Evolutionary conservation across 495 filamentous ascomycete genomes (phyloP), one percentile per base, ranked within the genome.

Genomic region (Annulohypoxylon moriforme): DNA sequence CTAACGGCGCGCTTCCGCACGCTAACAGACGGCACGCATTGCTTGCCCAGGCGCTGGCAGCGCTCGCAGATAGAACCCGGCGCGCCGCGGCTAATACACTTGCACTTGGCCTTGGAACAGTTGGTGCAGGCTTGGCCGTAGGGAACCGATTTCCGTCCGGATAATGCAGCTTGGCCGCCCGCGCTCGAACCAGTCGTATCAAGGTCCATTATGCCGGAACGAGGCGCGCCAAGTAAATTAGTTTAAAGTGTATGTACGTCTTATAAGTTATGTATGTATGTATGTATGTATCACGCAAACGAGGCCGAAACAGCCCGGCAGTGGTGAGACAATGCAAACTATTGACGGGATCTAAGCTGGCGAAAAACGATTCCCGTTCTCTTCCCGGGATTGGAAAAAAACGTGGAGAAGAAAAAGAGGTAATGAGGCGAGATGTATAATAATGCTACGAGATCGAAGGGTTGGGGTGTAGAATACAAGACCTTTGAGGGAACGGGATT

Each of bases 91-190:
- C 56, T 73, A 24, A 88, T 82, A 67, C 87, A 89, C 68, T 85
- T 85, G 71, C 86, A 87, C 71, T 89, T 89, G 25, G 86, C 83
- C 11, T 81, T 82, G 18, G 82, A 83, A 69, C 87, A 89, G 60
- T 86, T 87, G 53, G 80, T 77, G 68, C 87, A 89, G 9, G 87
- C 85, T 27, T 84, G 80, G 16, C 86, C 86, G 65, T 77, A 77
- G 4, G 75, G 74, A 11, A 74, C 75, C 2, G 76, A 68, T 53
- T 69, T 71, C 4, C 76, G 73, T 14, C 58, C 59, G 4, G 58
- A 11, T 55, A 14, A 7, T 36, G 44, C 14, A 29, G 16, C 66
- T 52, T 50, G 57, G 16, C 46, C 46, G 44, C 42, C 31, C 33
- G 65, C 57, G 18, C 38, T 38, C 27, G 65, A 61, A 27, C 55